Evolutionary conservation across 495 filamentous ascomycete genomes (phyloP).

Genomic region (Aspergillus biplanus): DNA sequence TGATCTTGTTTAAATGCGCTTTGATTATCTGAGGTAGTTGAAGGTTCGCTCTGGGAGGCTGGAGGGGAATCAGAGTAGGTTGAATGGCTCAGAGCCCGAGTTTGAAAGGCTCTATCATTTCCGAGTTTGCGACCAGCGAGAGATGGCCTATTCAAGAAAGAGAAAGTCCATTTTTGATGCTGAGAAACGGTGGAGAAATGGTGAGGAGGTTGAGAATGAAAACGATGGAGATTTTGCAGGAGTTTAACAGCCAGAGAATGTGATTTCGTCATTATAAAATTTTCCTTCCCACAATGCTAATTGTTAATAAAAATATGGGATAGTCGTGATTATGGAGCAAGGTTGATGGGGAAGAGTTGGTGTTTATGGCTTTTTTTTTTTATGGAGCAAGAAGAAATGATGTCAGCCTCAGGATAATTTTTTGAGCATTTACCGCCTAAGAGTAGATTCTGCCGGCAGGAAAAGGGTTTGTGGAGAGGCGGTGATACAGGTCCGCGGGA

Average conservation of each 20-base stretch:
- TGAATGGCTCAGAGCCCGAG: neutral
- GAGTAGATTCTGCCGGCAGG: no score
- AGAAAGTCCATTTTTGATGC: slow-evolving; percentile 9
- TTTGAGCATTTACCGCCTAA: no score
- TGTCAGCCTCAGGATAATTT: no score
- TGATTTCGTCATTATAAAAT: neutral
- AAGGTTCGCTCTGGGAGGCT: neutral
- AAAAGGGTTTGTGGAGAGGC: no score
- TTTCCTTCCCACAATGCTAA: no score
- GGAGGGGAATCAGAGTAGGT: neutral
- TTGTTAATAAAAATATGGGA: no score
- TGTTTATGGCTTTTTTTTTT: no score
- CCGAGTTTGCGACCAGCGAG: slow-evolving; percentile 9
- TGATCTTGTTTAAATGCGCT: neutral
- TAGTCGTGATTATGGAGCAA: no score
- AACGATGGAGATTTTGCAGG: slow-evolving; percentile 21
- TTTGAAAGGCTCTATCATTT: neutral
- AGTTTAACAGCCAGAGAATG: neutral
- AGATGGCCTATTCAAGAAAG: slow-evolving; percentile 12
- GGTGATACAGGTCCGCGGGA: neutral
- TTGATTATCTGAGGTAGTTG: neutral
- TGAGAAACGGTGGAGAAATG: neutral
- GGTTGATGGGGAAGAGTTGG: no score
- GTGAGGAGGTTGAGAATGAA: slow-evolving; percentile 28
- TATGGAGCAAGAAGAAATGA: no score